Evolutionary conservation across 2,329 filamentous ascomycete genomes (phyloP), one percentile per base, ranked within the genome.

Genomic region (Leptographium lundbergii): DNA sequence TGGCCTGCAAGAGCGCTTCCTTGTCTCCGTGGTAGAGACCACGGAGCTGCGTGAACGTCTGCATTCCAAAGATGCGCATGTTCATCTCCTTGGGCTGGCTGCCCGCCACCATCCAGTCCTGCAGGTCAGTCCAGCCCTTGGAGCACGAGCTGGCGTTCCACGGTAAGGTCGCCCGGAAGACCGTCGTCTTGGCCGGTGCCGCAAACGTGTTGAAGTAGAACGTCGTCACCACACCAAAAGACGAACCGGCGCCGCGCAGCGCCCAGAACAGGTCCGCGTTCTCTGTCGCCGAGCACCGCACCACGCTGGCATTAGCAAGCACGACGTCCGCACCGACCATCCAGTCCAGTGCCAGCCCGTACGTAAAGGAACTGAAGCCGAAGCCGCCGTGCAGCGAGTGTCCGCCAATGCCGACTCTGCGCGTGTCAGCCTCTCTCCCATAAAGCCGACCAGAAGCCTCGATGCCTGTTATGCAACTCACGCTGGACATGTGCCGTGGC

Each of bases 401-500:
- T 0, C 74, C 73, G 4, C 68, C 70, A 14, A 73, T 65, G 3
- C 74, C 74, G 42, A 75, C 74, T 3, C 70, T 71, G 42, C 6
- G 14, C 7, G 11, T 51, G 13, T 65, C 32, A 24, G 19, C 22
- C 19, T 19, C 25, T 11, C 9, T 48, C 4, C 19, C 32, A 5
- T 27, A 6, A 6, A 57, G 6, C 11, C 17, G 25, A 39, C 32
- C 32, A 34, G 32, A 39, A 34, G 6, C 11, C n/a, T n/a, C n/a
- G n/a, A n/a, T n/a, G n/a, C n/a, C 14, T 11, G 22, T 13, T 22
- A 6, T 24, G 22, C 2, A 14, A 58, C 45, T 29, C 64, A 77
- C 77, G 73, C 75, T 4, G 78, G 77, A 62, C 78, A 81, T 1
- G 77, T 78, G n/a, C 78, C 78, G 55, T 81, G 77, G 29, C 74